A percentile compares a stretch with the other conserved stretches of the same genome.
Evolutionary conservation across 2,329 filamentous ascomycete species (phyloP).

Genomic region (Teratosphaeria nubilosa): DNA sequence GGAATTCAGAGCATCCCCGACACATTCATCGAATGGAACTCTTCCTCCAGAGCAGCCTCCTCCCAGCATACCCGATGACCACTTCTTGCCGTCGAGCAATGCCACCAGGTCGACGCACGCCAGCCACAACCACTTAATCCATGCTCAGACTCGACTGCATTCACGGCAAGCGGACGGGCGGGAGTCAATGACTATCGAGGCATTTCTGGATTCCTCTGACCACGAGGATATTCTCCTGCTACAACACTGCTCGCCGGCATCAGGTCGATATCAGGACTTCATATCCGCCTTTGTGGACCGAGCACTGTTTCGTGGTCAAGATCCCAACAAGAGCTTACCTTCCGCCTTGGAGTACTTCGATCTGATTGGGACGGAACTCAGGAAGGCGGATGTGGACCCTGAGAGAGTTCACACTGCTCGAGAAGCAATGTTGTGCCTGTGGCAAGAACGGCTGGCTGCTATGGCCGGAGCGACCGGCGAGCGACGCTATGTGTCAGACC

Average conservation of each 20-base stretch:
- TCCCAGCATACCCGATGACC: neutral
- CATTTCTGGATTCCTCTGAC: neutral
- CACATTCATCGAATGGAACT: neutral
- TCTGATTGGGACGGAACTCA: neutral
- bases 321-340: neutral
- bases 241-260: neutral
- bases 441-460: neutral
- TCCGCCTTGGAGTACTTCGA: neutral
- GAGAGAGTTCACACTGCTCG: neutral
- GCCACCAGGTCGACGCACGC: neutral
- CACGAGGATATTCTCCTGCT: neutral
- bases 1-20: neutral
- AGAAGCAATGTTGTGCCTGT: neutral
- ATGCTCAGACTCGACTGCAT: neutral
- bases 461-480: neutral
- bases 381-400: neutral
- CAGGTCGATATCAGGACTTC: neutral
- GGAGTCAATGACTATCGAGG: neutral
- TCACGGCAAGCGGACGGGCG: neutral
- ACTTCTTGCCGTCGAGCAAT: neutral
- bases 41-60: neutral
- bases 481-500: neutral
- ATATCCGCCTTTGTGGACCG: neutral
- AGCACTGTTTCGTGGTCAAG: neutral
- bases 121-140: neutral